These are phyloP conservation scores for Mortierella sp. DNA, from an alignment of 371 early-diverging fungal genomes.

Conservation along the genomic window DNA sequence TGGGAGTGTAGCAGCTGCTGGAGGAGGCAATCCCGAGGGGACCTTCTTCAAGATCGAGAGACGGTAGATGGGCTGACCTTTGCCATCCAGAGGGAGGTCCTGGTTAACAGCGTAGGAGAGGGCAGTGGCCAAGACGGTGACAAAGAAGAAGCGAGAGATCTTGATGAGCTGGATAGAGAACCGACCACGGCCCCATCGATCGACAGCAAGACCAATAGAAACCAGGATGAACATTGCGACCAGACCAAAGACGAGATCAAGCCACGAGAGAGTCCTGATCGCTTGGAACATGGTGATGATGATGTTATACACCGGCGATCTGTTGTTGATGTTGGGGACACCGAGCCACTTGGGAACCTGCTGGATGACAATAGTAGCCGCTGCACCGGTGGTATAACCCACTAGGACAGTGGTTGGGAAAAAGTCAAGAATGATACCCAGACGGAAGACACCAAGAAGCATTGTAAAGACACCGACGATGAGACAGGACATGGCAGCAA, in stretches of 20 bases:
- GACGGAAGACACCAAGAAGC: constrained; percentile 77
- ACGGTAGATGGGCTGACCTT: constrained; percentile 33
- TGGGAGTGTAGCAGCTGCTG: constrained; percentile 59
- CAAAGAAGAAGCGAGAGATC: constrained; percentile 76
- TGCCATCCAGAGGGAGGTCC: constrained; percentile 27
- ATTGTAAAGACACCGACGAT: constrained; percentile 77
- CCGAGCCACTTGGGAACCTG: constrained; percentile 87
- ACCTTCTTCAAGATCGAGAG: constrained; percentile 76
- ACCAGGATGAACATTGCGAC: constrained; percentile 66
- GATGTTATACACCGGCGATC: constrained; percentile 68
- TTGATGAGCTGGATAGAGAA: constrained; percentile 65
- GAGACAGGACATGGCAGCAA: constrained; percentile 69
- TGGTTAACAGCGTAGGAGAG: constrained; percentile 79
- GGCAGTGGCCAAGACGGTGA: constrained; percentile 80
- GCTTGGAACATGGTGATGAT: constrained; percentile 69
- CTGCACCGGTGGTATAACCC: constrained; percentile 87
- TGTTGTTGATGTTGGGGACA: constrained; percentile 74
- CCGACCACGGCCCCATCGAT: constrained; percentile 55
- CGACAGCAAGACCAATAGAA: constrained; percentile 55
- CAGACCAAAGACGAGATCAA: constrained; percentile 77
- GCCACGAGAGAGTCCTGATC: constrained; percentile 59
- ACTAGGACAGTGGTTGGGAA: constrained; percentile 83
- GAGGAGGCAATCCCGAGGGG: constrained; percentile 79
- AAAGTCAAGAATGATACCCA: constrained; percentile 88
- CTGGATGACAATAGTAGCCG: constrained; percentile 81